Conservation (phyloP, 257 asterid species). For the Solanum ahanhuiri region DNA sequence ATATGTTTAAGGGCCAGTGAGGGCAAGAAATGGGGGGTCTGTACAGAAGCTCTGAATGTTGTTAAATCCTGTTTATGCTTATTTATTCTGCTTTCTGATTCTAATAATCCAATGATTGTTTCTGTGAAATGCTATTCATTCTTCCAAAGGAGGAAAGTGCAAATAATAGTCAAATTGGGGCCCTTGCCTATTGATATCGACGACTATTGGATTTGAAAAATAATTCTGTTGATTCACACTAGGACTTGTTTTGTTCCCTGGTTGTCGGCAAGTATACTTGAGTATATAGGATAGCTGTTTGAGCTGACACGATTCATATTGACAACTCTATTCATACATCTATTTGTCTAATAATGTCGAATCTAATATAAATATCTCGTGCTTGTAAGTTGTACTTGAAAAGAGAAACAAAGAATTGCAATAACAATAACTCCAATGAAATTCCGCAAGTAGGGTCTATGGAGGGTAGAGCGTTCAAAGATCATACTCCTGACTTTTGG, state of each 20-base stretch:
- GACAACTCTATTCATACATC: too few species aligned
- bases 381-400: too few species aligned
- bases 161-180: background rate
- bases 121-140: background rate
- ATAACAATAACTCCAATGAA: too few species aligned
- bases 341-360: too few species aligned
- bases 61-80: background rate
- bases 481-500: too few species aligned
- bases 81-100: background rate
- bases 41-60: background rate
- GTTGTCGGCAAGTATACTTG: background rate
- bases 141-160: background rate
- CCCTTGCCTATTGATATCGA: background rate
- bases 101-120: background rate
- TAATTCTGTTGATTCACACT: background rate
- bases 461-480: rapidly evolving
- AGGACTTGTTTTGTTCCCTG: background rate
- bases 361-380: too few species aligned
- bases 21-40: background rate
- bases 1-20: background rate
- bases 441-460: too few species aligned
- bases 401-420: too few species aligned
- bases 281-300: background rate
- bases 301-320: too few species aligned
- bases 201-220: background rate